Base-by-base conservation (phyloP, 2,329 filamentous ascomycete species). In the Colletotrichum eremochloae region DNA sequence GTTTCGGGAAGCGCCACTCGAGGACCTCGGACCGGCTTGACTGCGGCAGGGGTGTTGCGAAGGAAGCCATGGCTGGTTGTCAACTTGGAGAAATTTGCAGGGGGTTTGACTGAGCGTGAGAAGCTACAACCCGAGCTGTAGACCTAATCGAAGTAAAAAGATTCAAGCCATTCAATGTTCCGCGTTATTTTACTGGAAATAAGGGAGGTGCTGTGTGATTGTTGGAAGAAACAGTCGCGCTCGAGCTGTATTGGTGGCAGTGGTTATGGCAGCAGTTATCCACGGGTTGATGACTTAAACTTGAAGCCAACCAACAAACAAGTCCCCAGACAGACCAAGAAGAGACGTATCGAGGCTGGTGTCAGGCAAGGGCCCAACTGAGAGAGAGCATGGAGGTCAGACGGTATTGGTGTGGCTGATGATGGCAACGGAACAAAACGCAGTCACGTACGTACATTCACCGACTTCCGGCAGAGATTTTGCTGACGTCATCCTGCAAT, bases 1-100 rank as follows among this genome's bases (percentile, higher is more conserved):
- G 85, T 42, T 80, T 81, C 8, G 85, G 84, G 70, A 86, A 84
- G 14, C 77, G 78, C 83, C 84, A 86, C 69, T 86, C 83, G 0
- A 87, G 79, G 29, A 86, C 77, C n/a, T 83, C 79, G 31, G 84
- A 86, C 11, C 82, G 81, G 4, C 80, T 71, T 1, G 84, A 83
- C 50, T 86, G 84, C 0, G 84, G 80, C 15, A 87, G 79, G 1
- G 84, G 84, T 0, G 80, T 83, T 40, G 85, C 84, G 63, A 86
- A 86, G 12, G 74, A 75, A 5, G 76, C 36, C 61, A 63, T 63
- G 36, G 1, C 38, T 71, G 7, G 15, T 9, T 15, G 31, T 12
- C 46, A 24, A n/a, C 20, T n/a, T 46, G 3, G 2, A 11, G 44
- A 46, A 18, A 18, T 3, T 15, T 52, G 24, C 14, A 15, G 50